phyloP scores from a whole-genome alignment of 768 basidiomycete species.

The Mycena epipterygia region DNA sequence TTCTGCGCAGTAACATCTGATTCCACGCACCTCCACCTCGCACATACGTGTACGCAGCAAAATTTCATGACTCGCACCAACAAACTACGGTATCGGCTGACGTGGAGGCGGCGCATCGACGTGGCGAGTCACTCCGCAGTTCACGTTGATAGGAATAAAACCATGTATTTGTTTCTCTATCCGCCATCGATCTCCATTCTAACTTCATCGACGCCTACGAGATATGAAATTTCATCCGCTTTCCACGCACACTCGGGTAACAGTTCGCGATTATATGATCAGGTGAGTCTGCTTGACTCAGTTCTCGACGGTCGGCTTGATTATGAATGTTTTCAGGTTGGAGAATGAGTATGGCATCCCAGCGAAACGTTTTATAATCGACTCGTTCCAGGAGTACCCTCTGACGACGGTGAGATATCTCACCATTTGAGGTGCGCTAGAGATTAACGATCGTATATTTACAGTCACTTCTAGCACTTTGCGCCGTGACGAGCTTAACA shows the following conservation, averaged over 20 bases:
- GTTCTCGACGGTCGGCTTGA: too few relatives aligned
- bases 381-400: constrained; percentile 9
- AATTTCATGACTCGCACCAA: neutral
- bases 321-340: neutral
- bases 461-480: constrained; percentile 5
- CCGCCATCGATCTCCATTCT: too few relatives aligned
- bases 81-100: neutral
- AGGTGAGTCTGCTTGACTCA: neutral
- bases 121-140: neutral
- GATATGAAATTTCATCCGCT: neutral
- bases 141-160: neutral
- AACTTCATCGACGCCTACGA: neutral
- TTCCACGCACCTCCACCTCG: too few relatives aligned
- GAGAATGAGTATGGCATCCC: neutral
- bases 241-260: neutral
- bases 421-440: too few relatives aligned
- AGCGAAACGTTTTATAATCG: neutral
- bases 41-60: neutral
- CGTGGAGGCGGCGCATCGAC: constrained; percentile 6
- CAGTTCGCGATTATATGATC: neutral
- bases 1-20: too few relatives aligned
- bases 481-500: constrained; percentile 1
- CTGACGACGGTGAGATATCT: constrained; percentile 2
- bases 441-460: neutral
- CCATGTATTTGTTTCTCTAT: too few relatives aligned